Evolutionary conservation across 192 early-diverging fungal species (phyloP).

Genomic region (Coemansia asiatica): DNA sequence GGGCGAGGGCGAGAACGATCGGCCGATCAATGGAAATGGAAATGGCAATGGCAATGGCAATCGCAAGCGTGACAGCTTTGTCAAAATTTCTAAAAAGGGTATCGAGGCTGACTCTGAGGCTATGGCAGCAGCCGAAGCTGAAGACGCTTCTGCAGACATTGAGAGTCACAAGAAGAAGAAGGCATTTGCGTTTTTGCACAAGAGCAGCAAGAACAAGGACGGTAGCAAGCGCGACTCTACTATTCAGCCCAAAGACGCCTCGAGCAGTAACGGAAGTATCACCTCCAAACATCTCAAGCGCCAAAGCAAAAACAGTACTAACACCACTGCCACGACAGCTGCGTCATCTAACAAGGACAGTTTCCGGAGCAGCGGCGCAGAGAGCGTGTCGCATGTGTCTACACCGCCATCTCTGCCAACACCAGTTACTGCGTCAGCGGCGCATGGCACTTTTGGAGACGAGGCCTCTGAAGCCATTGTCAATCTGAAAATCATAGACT

Average conservation of each 20-base stretch:
- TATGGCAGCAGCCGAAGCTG: constrained; percentile 9
- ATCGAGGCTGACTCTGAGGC: constrained; percentile 10
- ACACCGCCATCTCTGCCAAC: constrained; percentile 43
- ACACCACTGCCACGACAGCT: constrained; percentile 23
- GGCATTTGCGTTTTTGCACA: constrained; percentile 50
- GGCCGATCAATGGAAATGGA: constrained; percentile 9
- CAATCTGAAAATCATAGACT: constrained; percentile 47
- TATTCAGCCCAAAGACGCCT: constrained; percentile 13
- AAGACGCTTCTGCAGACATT: not conserved
- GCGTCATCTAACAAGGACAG: constrained; percentile 40
- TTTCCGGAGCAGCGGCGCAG: constrained; percentile 23
- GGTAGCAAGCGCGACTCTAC: constrained; percentile 25
- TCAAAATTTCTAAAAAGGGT: constrained; percentile 17
- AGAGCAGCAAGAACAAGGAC: constrained; percentile 43
- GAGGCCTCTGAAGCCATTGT: constrained; percentile 44
- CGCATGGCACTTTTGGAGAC: constrained; percentile 44
- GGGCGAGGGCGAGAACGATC: constrained; percentile 28
- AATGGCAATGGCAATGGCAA: too few species aligned
- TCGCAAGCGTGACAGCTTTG: constrained; percentile 9
- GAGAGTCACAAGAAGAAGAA: constrained; percentile 44
- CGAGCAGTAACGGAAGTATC: constrained; percentile 6
- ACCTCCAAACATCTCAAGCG: constrained; percentile 26
- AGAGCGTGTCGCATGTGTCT: constrained; percentile 32
- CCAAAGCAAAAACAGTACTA: constrained; percentile 32
- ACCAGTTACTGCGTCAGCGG: constrained; percentile 17